Base-by-base conservation (phyloP, 164 flowering plant genomes). In the Chloranthus sessilifolius region DNA sequence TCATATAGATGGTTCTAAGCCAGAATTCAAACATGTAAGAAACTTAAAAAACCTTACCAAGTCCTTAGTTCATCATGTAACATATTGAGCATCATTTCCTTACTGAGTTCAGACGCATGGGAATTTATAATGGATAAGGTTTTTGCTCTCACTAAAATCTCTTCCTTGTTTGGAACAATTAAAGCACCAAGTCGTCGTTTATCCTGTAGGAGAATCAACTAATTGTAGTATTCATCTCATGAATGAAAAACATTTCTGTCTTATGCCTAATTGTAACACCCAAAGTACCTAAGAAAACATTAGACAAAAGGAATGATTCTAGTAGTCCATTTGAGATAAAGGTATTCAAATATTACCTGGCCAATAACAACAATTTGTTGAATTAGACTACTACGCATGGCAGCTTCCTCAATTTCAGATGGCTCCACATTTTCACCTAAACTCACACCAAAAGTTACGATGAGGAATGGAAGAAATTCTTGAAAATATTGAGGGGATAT, bases 381-480 rank as follows among this genome's bases (percentile, higher is more conserved):
- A 58, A 91, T 83, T 6, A 87, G 68, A 43, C 51, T 67, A 68
- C 98, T 91, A 47, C 90, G 69, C 64, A 80, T 17, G 36, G 96
- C 95, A 60, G 96, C 88, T 60, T 81, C 96, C 66, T 91, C 98
- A 56, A 91, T 68, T 55, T 68, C 88, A 22, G 73, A 59, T 22
- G 98, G 98, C 67, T 91, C 98, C 40, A 85, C 95, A 68, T 91
- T 91, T 76, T 85, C 98, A 74, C 98, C 98, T 91, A 60, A 6
- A 33, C 6, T 17, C 0, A 11, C 14, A 38, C 1, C 14, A 42
- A 21, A 40, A 40, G 8, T 14, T 16, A 38, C 6, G 14, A 38
- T 38, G 15, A 38, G 41, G 19, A 34, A 7, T n/a, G 50, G 35
- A 16, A 29, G 1, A 15, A 15, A 47, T 47, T 10, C 16, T 11